A percentile compares a stretch with the other conserved stretches of the same genome.
Evolutionary conservation across 495 filamentous ascomycete genomes (phyloP).

Genomic region (Aspergillus ellipticus): DNA sequence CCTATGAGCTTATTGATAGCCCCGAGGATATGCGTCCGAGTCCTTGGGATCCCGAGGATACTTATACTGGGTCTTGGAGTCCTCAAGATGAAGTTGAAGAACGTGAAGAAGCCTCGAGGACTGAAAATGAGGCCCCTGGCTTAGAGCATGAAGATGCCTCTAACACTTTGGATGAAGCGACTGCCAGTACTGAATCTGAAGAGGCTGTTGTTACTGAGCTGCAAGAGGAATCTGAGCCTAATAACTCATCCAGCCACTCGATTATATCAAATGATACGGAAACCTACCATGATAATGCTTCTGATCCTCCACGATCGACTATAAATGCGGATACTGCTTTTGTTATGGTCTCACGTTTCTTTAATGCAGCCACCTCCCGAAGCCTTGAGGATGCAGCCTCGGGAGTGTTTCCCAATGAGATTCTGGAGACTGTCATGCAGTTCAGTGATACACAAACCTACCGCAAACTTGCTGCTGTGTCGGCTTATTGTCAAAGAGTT

Average conservation of each 20-base stretch:
- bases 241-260: neutral
- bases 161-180: no score
- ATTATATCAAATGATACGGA: neutral
- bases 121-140: no score
- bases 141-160: no score
- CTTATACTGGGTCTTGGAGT: no score
- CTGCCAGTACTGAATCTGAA: no score
- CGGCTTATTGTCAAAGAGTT: slow-evolving; percentile 9
- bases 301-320: neutral
- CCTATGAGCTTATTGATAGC: no score
- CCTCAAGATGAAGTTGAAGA: no score
- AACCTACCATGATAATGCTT: neutral
- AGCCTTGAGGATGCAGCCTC: slow-evolving; percentile 6
- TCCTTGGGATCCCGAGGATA: no score
- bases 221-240: neutral
- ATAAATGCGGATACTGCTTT: neutral
- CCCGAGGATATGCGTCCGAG: no score
- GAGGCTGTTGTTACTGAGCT: no score
- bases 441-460: slow-evolving; percentile 13
- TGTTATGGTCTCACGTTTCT: slow-evolving; percentile 10
- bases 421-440: slow-evolving; percentile 15
- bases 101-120: no score
- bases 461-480: slow-evolving; percentile 8
- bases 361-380: slow-evolving; percentile 8
- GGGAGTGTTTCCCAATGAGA: slow-evolving; percentile 12